These are phyloP conservation scores for Lactifluus piperatus DNA, from an alignment of 768 basidiomycete species.

Conservation along the genomic window DNA sequence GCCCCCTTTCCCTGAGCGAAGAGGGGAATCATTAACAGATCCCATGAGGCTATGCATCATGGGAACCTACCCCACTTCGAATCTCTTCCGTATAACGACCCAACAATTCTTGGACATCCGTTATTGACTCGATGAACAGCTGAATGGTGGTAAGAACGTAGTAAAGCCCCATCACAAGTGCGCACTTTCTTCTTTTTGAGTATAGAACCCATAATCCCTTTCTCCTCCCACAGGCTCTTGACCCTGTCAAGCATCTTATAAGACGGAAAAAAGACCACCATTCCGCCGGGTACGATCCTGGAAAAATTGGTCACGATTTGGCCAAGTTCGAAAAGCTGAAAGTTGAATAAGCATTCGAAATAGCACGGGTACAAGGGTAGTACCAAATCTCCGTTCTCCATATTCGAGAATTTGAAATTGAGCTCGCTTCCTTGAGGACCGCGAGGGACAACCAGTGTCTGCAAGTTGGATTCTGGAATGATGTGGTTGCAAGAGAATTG, in stretches of 20 bases:
- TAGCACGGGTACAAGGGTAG: not conserved
- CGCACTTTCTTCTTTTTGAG: constrained; percentile 64
- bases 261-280: constrained; percentile 92
- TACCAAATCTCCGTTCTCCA: constrained; percentile 51
- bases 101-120: constrained; percentile 11
- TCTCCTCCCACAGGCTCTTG: constrained; percentile 55
- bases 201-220: constrained; percentile 54
- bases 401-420: constrained; percentile 74
- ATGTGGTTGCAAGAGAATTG: constrained; percentile 92
- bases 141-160: not conserved
- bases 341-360: constrained; percentile 1
- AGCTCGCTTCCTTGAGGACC: constrained; percentile 69
- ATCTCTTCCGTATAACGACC: constrained; percentile 12
- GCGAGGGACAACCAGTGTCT: constrained; percentile 60
- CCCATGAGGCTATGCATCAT: not conserved
- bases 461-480: constrained; percentile 72
- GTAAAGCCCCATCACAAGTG: not conserved
- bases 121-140: constrained; percentile 14
- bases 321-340: constrained; percentile 73
- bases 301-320: constrained; percentile 75
- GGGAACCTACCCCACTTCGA: constrained; percentile 1
- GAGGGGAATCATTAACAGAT: not conserved
- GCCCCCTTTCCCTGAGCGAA: constrained; percentile 42
- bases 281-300: constrained; percentile 71
- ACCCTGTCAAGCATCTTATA: constrained; percentile 72